Percentiles rank a stretch among this genome's conserved stretches.
These are phyloP conservation scores for Coriolopsis trogii DNA, from an alignment of 1,284 basidiomycete species.

Conservation along the genomic window DNA sequence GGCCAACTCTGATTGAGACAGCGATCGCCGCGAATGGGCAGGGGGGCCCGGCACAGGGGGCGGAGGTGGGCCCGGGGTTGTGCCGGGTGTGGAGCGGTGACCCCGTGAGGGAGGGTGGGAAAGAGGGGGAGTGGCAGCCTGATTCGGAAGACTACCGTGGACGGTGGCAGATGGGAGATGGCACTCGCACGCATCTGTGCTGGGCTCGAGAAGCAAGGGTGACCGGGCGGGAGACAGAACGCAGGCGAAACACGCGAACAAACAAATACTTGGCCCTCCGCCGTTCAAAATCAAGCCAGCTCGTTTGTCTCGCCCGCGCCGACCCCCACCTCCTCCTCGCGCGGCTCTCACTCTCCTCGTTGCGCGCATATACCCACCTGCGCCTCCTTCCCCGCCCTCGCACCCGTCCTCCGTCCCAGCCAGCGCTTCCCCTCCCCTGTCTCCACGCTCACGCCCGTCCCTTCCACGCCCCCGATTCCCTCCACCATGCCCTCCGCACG, in stretches of 20 bases:
- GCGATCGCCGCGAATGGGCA: slow-evolving; percentile 14
- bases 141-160: slow-evolving; percentile 14
- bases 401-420: slow-evolving; percentile 1
- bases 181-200: slow-evolving; percentile 7
- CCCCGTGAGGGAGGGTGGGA: slow-evolving; percentile 17
- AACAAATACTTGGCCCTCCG: slow-evolving; percentile 24
- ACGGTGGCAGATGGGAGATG: neutral
- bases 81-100: slow-evolving; percentile 24
- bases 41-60: slow-evolving; percentile 14
- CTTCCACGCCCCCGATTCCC: slow-evolving; percentile 32
- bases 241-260: slow-evolving; percentile 24
- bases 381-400: slow-evolving; percentile 3
- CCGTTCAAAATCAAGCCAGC: slow-evolving; percentile 24
- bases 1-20: slow-evolving; percentile 25
- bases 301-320: slow-evolving; percentile 5
- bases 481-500: slow-evolving; percentile 64
- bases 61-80: slow-evolving; percentile 27
- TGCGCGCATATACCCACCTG: neutral
- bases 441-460: slow-evolving; percentile 32
- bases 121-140: slow-evolving; percentile 3
- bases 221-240: slow-evolving; percentile 7
- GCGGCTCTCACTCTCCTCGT: slow-evolving; percentile 7
- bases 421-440: slow-evolving; percentile 27
- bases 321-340: slow-evolving; percentile 11
- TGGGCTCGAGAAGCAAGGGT: neutral